Conservation (phyloP, 1,139 yeast genomes). For the Geotrichum reessii region DNA sequence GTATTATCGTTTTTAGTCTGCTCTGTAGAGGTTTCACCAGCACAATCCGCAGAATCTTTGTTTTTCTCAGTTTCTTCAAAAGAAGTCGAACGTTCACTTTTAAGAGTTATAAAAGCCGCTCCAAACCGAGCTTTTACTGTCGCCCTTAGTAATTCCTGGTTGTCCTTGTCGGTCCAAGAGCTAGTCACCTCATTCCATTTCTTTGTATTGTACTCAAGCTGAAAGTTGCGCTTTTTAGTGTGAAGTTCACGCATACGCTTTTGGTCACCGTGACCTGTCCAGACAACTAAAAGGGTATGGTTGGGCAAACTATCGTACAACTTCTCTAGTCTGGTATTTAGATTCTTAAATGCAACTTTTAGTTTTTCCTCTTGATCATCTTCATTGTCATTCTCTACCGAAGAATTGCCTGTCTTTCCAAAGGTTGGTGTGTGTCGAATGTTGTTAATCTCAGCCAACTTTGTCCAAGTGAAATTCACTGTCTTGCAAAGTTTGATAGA, state of each 20-base stretch:
- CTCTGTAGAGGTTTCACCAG: background rate
- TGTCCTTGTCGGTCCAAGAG: constrained; percentile 50
- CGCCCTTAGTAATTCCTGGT: constrained; percentile 40
- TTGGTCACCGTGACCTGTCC: constrained; percentile 62
- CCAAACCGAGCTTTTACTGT: constrained; percentile 40
- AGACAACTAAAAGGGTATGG: constrained; percentile 54
- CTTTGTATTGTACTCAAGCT: constrained; percentile 41
- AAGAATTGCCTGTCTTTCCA: constrained; percentile 8
- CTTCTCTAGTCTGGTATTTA: constrained; percentile 44
- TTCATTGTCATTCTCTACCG: constrained; percentile 8
- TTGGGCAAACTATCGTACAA: constrained; percentile 53
- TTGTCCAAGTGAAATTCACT: constrained; percentile 48
- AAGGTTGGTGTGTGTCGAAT: constrained; percentile 26
- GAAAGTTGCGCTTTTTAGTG: constrained; percentile 39
- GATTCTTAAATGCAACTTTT: constrained; percentile 29
- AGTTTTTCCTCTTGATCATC: constrained; percentile 19
- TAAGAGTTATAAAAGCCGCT: constrained; percentile 48
- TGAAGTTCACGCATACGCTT: constrained; percentile 48
- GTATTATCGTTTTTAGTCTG: background rate
- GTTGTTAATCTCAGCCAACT: constrained; percentile 54
- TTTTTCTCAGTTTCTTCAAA: background rate
- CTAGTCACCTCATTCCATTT: constrained; percentile 44
- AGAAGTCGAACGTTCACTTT: constrained; percentile 23
- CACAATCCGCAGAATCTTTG: background rate
- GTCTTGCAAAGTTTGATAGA: constrained; percentile 32